Conservation (phyloP, 2,329 filamentous ascomycete species). For the Botrytis cinerea region DNA sequence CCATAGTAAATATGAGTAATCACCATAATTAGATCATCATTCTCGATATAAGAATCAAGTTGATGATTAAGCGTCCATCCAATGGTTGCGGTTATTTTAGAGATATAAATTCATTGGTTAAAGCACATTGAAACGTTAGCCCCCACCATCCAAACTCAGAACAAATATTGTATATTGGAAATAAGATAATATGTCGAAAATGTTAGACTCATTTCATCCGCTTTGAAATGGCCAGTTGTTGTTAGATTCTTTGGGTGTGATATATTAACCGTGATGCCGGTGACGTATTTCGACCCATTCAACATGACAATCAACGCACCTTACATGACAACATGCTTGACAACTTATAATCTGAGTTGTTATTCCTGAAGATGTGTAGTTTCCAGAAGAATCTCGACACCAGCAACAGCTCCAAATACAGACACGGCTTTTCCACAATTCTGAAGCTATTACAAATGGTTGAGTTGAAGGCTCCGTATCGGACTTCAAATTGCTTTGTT, state of each 20-base stretch:
- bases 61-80: background rate
- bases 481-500: too few relatives aligned
- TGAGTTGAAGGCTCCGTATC: too few relatives aligned
- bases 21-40: background rate
- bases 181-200: background rate
- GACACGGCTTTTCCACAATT: fast-evolving
- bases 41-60: background rate
- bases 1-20: background rate
- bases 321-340: fast-evolving
- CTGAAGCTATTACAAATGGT: background rate
- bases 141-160: background rate
- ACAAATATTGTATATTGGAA: background rate
- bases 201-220: too few relatives aligned
- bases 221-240: too few relatives aligned
- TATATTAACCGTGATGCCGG: too few relatives aligned
- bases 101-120: fast-evolving
- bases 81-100: background rate
- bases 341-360: fast-evolving
- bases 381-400: background rate
- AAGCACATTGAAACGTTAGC: background rate
- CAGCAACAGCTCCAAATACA: background rate
- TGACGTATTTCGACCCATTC: background rate
- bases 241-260: too few relatives aligned
- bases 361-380: background rate
- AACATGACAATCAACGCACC: fast-evolving